Conservation (phyloP, 345 rosid genomes). For the Turritis glabra region DNA sequence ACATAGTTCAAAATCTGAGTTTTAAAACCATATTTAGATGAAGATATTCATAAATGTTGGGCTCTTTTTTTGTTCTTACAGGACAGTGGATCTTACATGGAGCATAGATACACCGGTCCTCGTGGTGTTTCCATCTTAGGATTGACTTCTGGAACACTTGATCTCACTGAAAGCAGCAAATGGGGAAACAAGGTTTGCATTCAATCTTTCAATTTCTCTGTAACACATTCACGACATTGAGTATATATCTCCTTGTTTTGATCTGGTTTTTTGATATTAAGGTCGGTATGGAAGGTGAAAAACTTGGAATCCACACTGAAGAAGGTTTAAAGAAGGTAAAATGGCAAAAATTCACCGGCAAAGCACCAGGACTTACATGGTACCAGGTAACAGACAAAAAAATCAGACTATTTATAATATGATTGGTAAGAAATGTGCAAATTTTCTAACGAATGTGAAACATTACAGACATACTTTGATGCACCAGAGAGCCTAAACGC, state of each 20-base stretch:
- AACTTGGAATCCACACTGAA: conserved; percentile 39
- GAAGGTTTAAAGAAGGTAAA: conserved; percentile 49
- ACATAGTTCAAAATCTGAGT: background rate
- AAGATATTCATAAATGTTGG: background rate
- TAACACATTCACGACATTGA: background rate
- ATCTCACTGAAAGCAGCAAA: conserved; percentile 51
- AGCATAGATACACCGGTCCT: conserved; percentile 83
- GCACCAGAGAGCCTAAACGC: conserved; percentile 69
- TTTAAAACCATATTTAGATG: background rate
- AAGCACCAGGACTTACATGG: conserved; percentile 60
- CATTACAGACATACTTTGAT: conserved; percentile 59
- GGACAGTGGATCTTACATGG: conserved; percentile 98
- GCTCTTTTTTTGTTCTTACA: conserved; percentile 18
- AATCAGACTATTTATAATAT: background rate
- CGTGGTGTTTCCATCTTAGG: conserved; percentile 73
- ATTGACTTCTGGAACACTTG: conserved; percentile 80
- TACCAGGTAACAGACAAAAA: conserved; percentile 57
- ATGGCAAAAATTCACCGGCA: conserved; percentile 45
- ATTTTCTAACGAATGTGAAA: background rate
- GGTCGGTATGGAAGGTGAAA: conserved; percentile 74
- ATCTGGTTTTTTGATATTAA: conserved; percentile 7
- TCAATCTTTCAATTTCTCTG: background rate
- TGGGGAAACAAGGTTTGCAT: conserved; percentile 80
- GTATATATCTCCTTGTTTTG: background rate
- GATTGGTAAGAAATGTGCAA: background rate